Evolutionary conservation across 108 stramenopile genomes (phyloP), one percentile per base, ranked within the genome.

Genomic region (Cyclotella cryptica): DNA sequence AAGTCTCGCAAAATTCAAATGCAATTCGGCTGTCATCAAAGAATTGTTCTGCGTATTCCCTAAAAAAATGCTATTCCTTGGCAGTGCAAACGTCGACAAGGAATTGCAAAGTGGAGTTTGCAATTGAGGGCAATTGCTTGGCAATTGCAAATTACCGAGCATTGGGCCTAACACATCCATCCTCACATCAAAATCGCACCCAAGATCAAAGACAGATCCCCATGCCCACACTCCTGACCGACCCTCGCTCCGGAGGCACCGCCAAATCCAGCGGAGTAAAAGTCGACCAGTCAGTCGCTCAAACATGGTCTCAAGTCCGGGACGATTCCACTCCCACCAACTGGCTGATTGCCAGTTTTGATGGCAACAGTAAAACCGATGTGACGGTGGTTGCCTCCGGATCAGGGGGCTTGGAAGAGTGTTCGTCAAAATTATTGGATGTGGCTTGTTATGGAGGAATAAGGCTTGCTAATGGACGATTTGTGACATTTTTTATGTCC

Each of bases 291-390:
- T 68, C 76, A 28, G 59, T 69, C 45, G 19, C 55, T 40, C 39
- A 64, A 70, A 89, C 86, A 45, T 95, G 93, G 91, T 57, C 82
- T 19, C 70, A 89, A 76, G 84, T 92, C 17, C 89, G 93, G 4
- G 88, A 92, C 58, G 86, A 94, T 69, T 71, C 54, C 17, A 88
- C 92, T 67, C 45, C 66, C 30, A 82, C 91, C 15, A 90, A 92
- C 73, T 95, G 90, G 90, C 61, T 95, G 13, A 84, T 95, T 55
- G 87, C 90, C 27, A 85, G 91, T 21, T 92, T 92, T 73, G 88
- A 81, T 54, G 85, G 86, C 3, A 80, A 70, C 62, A 85, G 83
- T 57, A 95, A 95, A 69, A 92, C 90, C 14, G 91, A 95, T 58
- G 87, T 95, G 53, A 92, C 86, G 1, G 58, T 92, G 13, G 3